Conservation (phyloP, 345 rosid species). For the Combretum micranthum region DNA sequence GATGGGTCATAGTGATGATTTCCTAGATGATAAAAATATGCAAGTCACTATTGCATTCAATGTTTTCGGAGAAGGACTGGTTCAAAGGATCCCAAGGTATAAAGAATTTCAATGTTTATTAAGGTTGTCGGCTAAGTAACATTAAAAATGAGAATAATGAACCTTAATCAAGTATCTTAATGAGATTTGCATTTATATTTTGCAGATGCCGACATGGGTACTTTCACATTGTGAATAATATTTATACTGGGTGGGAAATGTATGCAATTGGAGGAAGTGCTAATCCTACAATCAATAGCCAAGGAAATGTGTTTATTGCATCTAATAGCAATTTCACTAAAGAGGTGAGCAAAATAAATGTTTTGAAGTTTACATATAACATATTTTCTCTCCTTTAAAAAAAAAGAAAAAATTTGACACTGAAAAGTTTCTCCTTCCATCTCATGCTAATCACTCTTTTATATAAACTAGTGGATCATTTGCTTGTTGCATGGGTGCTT, state of each 20-base stretch:
- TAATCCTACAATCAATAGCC: constrained; percentile 64
- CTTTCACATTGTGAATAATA: constrained; percentile 62
- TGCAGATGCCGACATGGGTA: constrained; percentile 65
- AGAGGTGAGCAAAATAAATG: constrained; percentile 32
- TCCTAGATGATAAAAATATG: constrained; percentile 44
- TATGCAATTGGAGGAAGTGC: constrained; percentile 77
- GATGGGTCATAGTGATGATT: constrained; percentile 66
- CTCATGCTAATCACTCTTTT: too few relatives aligned
- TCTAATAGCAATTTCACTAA: constrained; percentile 29
- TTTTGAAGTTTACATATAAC: too few relatives aligned
- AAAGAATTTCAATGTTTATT: neutral
- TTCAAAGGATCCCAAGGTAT: constrained; percentile 73
- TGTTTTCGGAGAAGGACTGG: constrained; percentile 58
- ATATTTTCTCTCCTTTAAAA: too few relatives aligned
- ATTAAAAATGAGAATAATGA: too few relatives aligned
- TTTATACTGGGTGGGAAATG: constrained; percentile 54
- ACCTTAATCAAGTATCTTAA: neutral
- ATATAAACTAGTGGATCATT: too few relatives aligned
- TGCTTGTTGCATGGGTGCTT: too few relatives aligned
- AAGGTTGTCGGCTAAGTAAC: too few relatives aligned
- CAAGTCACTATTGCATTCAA: constrained; percentile 66
- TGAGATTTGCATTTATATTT: neutral
- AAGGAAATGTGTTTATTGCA: constrained; percentile 60
- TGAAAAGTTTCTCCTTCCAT: too few relatives aligned
- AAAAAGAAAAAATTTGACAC: too few relatives aligned